Base-by-base conservation (phyloP, 768 basidiomycete species). In the Mycena pura region DNA sequence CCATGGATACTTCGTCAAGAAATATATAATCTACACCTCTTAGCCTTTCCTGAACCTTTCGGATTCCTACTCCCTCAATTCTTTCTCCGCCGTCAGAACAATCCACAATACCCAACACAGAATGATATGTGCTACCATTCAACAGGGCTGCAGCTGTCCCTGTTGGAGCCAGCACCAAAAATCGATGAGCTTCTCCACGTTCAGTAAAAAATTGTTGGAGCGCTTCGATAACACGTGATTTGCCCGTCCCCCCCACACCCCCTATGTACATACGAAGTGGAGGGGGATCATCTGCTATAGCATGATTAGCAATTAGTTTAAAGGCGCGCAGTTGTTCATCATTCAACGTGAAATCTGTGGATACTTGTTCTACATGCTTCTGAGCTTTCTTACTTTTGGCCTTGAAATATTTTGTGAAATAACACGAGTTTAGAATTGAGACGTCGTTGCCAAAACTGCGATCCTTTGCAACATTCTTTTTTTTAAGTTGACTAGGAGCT, bases 1-100 rank as follows among this genome's bases (percentile, higher is more conserved):
- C 28, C 75, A 76, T 76, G 0, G 73, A 75, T 0, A 75, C 59
- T 45, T 76, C 74, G 63, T 76, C 73, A 1, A 75, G 38, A 31
- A 76, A 73, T 0, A 76, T 50, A 58, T 72, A 72, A 6, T 73
- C 65, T 9, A 73, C 63, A n/a, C 62, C 43, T 17, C 51, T 9
- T 15, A 65, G 15, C 6, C 41, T 19, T 29, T 46, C 34, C 15
- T 28, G 41, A 1, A 61, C 31, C 21, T 57, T 44, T 31, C n/a
- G 21, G 9, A 49, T 34, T 9, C 17, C 22, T 19, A 27, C 17
- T 3, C 21, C 25, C 15, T 8, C 29, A 3, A 11, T 21, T 5
- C n/a, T 7, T 15, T 25, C 17, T 15, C 17, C 43, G 3, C 38
- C 24, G 17, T 24, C 24, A 2, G 10, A 15, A n/a, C 51, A 15